Base-by-base conservation (phyloP, 139 green algal genomes). In the Gonium pectorale region DNA sequence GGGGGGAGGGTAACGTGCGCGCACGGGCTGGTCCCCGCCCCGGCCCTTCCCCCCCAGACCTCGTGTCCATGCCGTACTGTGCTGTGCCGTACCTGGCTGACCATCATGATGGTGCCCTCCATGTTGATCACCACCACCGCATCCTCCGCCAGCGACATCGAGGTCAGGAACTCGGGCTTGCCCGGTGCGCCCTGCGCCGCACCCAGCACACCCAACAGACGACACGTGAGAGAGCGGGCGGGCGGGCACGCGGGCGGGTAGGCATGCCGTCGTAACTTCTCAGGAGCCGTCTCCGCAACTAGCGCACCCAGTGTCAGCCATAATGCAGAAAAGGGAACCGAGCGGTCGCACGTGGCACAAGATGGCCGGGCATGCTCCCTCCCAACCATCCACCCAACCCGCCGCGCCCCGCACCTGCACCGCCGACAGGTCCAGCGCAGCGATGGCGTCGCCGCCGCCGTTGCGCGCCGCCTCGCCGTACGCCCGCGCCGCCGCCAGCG, bases 51-150 rank as follows among this genome's bases (percentile, higher is more conserved):
- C n/a, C n/a, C n/a, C n/a, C n/a, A n/a, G n/a, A n/a, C n/a, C n/a
- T n/a, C n/a, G n/a, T n/a, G n/a, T n/a, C n/a, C n/a, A n/a, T n/a
- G n/a, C n/a, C n/a, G n/a, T n/a, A n/a, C n/a, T n/a, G n/a, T n/a
- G n/a, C n/a, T n/a, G n/a, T n/a, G 2, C 21, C 51, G 2, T 35
- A 81, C 75, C 84, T 89, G 75, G 46, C 44, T 77, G 54, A 86
- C 70, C 79, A 90, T 86, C 79, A 85, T 71, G 44, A 90, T 90
- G 41, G 17, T 81, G 35, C 86, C 86, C 40, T 75, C 64, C 4
- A 80, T 72, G 63, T 90, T 67, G 41, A 90, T 90, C 9, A 90
- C 73, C 2, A 85, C n/a, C 29, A 87, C 77, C 4, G 80, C 86
- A n/a, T 89, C 86, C 2, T 89, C 71, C 15, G 69, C 1, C 33